Evolutionary conservation across 106 monocot species (phyloP), one percentile per base, ranked within the genome.

Genomic region (Dioscorea dumetorum): DNA sequence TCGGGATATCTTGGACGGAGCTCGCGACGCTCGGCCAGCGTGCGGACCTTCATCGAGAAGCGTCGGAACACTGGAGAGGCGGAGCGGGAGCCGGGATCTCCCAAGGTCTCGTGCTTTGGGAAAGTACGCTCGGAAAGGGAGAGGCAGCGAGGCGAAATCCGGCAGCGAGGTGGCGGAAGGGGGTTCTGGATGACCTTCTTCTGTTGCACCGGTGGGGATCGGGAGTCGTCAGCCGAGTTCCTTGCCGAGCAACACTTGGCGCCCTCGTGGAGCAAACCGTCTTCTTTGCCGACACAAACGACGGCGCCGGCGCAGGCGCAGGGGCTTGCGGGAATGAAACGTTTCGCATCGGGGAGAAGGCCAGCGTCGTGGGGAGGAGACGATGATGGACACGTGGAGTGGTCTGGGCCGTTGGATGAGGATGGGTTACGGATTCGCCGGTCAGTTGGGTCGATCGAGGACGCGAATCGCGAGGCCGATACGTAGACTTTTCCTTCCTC

Each of bases 51-150:
- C 58, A 83, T 78, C 15, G 76, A 82, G 24, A 80, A 73, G 68
- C 58, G 41, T 10, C 41, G 41, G 41, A 41, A 6, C 1, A 5
- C 31, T 2, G 60, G 70, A 2, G 72, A 48, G 16, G 48, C 69
- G 17, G 67, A 28, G 60, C 69, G 48, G 24, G 83, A 90, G 35
- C 90, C 90, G 31, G 75, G 64, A 2, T 90, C 90, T 21, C 90
- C 90, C 0, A 86, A 90, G 73, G 90, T 90, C 0, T 90, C 90
- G 52, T 90, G 86, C 49, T 70, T 90, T 50, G 90, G 86, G 11
- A 86, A 83, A 49, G 86, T 90, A 14, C 63, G 76, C 20, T 86
- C 90, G 1, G 82, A 74, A 7, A 17, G 73, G 61, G 80, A 81
- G 49, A 22, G 70, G 52, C 32, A 62, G 59, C 53, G 68, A 31